A percentile compares a stretch with the other conserved stretches of the same genome.
phyloP scores from a whole-genome alignment of 2,329 filamentous ascomycete species.

The Penicillium vulpinum region DNA sequence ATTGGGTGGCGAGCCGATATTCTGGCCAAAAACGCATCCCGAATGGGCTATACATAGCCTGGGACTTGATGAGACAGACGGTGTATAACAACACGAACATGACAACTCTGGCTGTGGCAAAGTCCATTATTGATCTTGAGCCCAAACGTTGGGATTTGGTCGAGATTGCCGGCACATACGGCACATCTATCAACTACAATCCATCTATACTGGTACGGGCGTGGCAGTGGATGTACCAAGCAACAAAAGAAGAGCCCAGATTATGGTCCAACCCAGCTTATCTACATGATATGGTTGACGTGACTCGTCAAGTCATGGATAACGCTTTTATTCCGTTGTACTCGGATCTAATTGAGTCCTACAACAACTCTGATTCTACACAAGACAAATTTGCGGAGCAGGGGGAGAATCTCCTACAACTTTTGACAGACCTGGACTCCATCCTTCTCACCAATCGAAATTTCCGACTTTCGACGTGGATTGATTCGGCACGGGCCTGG shows the following conservation, averaged over 20 bases:
- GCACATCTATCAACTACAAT: constrained; percentile 47
- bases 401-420: constrained; percentile 34
- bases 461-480: constrained; percentile 48
- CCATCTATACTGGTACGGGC: constrained; percentile 39
- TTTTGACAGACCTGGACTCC: constrained; percentile 43
- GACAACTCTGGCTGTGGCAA: constrained; percentile 43
- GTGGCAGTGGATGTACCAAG: constrained; percentile 44
- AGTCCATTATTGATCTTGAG: constrained; percentile 50
- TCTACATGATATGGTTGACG: constrained; percentile 51
- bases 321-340: constrained; percentile 50
- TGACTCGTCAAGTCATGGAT: constrained; percentile 51
- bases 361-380: constrained; percentile 26
- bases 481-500: constrained; percentile 40
- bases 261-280: constrained; percentile 49
- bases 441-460: constrained; percentile 46
- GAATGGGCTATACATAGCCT: constrained; percentile 43
- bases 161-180: constrained; percentile 36
- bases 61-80: constrained; percentile 48
- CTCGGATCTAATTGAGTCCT: constrained; percentile 37
- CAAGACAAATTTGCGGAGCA: constrained; percentile 23
- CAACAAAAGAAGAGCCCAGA: constrained; percentile 29
- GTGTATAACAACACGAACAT: constrained; percentile 54
- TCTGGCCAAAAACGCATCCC: constrained; percentile 27
- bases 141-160: constrained; percentile 46
- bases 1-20: constrained; percentile 51